Conservation (phyloP, 1,139 yeast genomes). For the Yamadazyma dendronema region DNA sequence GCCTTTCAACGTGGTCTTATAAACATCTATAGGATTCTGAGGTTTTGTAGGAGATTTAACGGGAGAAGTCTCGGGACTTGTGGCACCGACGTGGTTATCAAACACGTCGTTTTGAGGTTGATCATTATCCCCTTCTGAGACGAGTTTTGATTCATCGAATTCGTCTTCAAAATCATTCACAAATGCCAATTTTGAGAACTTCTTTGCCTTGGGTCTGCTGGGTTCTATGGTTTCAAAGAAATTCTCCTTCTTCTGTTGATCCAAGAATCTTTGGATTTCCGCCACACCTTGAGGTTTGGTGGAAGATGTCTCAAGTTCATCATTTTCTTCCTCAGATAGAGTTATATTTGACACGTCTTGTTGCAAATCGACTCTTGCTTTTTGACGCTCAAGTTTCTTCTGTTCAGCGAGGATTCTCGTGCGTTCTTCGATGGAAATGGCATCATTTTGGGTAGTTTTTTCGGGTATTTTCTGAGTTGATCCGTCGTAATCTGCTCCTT, state of each 20-base stretch:
- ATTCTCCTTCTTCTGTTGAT: slow-evolving; percentile 34
- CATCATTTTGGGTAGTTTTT: no score
- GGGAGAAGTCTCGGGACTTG: slow-evolving; percentile 41
- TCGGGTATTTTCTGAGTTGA: slow-evolving; percentile 2
- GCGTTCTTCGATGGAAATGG: slow-evolving; percentile 10
- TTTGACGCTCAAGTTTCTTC: slow-evolving; percentile 14
- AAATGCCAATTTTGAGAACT: slow-evolving; percentile 33
- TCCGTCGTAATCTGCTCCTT: slow-evolving; percentile 1
- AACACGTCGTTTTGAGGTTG: slow-evolving; percentile 1
- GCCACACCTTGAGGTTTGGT: slow-evolving; percentile 27
- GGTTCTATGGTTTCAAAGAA: slow-evolving; percentile 24
- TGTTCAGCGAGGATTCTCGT: slow-evolving; percentile 9
- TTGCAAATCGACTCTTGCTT: slow-evolving; percentile 23
- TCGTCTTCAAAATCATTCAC: slow-evolving; percentile 29
- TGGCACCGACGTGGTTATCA: slow-evolving; percentile 10
- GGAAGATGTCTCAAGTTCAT: slow-evolving; percentile 24
- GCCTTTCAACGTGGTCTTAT: slow-evolving; percentile 34
- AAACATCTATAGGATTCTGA: slow-evolving; percentile 34
- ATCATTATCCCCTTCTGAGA: slow-evolving; percentile 3
- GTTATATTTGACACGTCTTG: slow-evolving; percentile 36
- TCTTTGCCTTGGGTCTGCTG: slow-evolving; percentile 6
- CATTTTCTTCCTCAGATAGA: slow-evolving; percentile 42
- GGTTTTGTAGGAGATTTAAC: slow-evolving; percentile 15
- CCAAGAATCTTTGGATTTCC: slow-evolving; percentile 36
- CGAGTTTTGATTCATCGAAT: slow-evolving; percentile 3